phyloP scores from a whole-genome alignment of 306 rosid genomes.

The Heteromeles arbutifolia region DNA sequence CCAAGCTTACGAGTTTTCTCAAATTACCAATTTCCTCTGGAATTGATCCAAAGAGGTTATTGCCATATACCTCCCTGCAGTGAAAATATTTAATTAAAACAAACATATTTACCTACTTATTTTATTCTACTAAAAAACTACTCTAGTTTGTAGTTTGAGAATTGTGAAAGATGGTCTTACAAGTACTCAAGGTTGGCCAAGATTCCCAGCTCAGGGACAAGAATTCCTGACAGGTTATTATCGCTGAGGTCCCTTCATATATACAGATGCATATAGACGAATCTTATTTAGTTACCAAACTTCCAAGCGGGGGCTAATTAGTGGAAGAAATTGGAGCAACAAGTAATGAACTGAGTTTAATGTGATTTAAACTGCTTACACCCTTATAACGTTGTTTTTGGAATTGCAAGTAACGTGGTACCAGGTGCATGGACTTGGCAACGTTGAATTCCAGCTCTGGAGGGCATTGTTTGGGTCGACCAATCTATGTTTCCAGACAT shows the following conservation, averaged over 20 bases:
- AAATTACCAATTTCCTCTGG: constrained; percentile 19
- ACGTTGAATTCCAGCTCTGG: constrained; percentile 28
- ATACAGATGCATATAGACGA: background rate
- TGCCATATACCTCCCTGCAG: constrained; percentile 11
- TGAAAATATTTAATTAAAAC: too few species aligned
- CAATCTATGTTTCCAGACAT: constrained; percentile 15
- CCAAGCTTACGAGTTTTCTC: constrained; percentile 8
- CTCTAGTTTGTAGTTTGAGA: background rate
- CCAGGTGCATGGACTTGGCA: constrained; percentile 28
- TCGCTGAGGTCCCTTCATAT: constrained; percentile 25
- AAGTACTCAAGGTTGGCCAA: constrained; percentile 22
- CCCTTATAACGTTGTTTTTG: constrained; percentile 6
- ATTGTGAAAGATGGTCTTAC: constrained; percentile 1
- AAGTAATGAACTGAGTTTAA: background rate
- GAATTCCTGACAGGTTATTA: constrained; percentile 17
- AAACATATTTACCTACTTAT: too few species aligned
- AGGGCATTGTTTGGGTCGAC: constrained; percentile 20
- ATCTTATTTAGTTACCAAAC: background rate
- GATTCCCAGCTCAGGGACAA: constrained; percentile 22
- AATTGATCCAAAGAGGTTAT: constrained; percentile 20
- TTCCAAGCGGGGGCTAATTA: background rate
- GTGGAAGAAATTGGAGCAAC: too few species aligned
- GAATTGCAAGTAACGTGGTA: background rate
- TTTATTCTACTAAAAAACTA: background rate
- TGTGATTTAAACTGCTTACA: constrained; percentile 14